phyloP scores from a whole-genome alignment of 148 eudicot species.

The Chenopodium berlandieri region DNA sequence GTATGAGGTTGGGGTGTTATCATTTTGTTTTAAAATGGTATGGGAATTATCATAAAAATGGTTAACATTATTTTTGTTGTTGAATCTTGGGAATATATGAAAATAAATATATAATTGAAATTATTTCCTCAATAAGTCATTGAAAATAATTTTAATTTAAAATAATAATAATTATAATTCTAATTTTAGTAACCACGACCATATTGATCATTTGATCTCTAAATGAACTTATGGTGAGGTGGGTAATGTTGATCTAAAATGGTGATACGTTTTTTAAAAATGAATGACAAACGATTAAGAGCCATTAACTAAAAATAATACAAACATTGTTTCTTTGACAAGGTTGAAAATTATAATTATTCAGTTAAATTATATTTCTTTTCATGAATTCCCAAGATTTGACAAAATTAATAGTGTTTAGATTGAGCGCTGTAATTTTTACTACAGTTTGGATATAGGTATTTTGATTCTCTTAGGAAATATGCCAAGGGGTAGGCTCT shows the following conservation, averaged over 20 bases:
- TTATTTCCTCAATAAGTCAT: not conserved
- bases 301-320: not conserved
- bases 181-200: too few relatives aligned
- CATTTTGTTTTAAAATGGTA: too few relatives aligned
- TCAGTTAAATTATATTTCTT: not conserved
- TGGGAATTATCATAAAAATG: not conserved
- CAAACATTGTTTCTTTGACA: not conserved
- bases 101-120: not conserved
- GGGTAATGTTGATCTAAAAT: not conserved
- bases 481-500: too few relatives aligned
- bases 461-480: too few relatives aligned
- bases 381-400: not conserved
- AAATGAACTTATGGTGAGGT: too few relatives aligned
- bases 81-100: slow-evolving; percentile 7
- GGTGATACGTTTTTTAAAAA: not conserved
- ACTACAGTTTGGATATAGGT: too few relatives aligned
- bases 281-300: not conserved
- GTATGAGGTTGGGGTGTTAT: too few relatives aligned
- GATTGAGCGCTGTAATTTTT: not conserved
- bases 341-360: not conserved
- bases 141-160: not conserved
- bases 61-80: not conserved
- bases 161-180: too few relatives aligned
- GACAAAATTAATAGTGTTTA: not conserved
- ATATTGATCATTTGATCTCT: too few relatives aligned